Percentiles rank a stretch among this genome's conserved stretches.
phyloP scores from a whole-genome alignment of 2,329 filamentous ascomycete species.

The Colletotrichum lentis region DNA sequence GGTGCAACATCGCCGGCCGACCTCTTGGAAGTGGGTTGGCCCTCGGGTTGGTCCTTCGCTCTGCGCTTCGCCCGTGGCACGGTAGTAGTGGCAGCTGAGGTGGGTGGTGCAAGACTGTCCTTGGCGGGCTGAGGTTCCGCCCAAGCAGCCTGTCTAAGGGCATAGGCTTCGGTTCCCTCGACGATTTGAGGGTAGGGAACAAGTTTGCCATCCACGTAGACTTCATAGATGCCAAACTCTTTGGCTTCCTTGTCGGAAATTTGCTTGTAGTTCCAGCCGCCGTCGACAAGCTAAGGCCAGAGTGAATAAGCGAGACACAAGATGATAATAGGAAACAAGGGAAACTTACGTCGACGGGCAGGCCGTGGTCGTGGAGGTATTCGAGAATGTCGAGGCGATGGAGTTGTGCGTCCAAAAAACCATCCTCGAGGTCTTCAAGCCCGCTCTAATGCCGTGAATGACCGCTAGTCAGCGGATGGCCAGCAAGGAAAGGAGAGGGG shows the following conservation, averaged over 20 bases:
- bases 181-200: constrained; percentile 57
- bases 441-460: constrained; percentile 46
- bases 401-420: constrained; percentile 57
- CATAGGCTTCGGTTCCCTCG: constrained; percentile 49
- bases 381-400: constrained; percentile 57
- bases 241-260: constrained; percentile 56
- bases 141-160: constrained; percentile 35
- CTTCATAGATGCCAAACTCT: constrained; percentile 55
- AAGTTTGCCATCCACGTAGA: constrained; percentile 52
- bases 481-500: background rate
- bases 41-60: constrained; percentile 59
- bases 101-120: constrained; percentile 13
- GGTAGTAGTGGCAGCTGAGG: constrained; percentile 25
- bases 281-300: constrained; percentile 51
- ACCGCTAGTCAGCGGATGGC: constrained; percentile 28
- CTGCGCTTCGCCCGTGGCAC: constrained; percentile 55
- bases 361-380: constrained; percentile 52
- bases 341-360: constrained; percentile 60
- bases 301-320: constrained; percentile 38
- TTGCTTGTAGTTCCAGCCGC: constrained; percentile 55
- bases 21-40: constrained; percentile 60
- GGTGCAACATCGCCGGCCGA: constrained; percentile 45
- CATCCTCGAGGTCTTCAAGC: constrained; percentile 50
- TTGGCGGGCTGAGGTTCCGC: constrained; percentile 28
- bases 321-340: constrained; percentile 4